Conservation (phyloP, 2,329 filamentous ascomycete genomes). For the Fusarium oxysporum region DNA sequence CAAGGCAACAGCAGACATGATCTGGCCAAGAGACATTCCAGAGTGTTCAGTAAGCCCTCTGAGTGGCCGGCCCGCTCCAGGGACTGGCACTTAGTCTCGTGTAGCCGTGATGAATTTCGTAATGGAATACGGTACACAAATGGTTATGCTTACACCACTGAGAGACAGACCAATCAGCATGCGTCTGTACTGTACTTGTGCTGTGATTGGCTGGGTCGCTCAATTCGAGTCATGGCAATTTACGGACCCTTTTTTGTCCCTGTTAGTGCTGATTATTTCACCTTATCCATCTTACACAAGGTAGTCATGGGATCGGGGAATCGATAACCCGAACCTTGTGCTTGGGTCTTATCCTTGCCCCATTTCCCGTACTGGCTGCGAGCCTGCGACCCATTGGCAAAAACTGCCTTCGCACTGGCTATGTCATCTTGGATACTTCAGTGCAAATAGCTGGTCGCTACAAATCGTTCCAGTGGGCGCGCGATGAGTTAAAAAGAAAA, state of each 20-base stretch:
- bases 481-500: neutral
- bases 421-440: too few species aligned
- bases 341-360: neutral
- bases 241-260: neutral
- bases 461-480: fast-evolving
- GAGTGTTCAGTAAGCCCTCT: fast-evolving
- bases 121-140: neutral
- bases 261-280: neutral
- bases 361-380: neutral
- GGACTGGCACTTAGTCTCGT: neutral
- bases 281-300: too few species aligned
- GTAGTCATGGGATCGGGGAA: neutral
- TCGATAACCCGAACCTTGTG: neutral
- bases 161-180: neutral
- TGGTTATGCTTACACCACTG: neutral
- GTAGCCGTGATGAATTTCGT: too few species aligned
- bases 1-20: fast-evolving
- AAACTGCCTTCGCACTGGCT: neutral
- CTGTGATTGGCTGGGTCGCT: neutral
- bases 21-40: neutral
- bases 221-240: neutral
- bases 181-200: fast-evolving
- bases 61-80: neutral
- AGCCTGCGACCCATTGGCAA: neutral
- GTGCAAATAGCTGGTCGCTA: neutral